A percentile compares a stretch with the other conserved stretches of the same genome.
phyloP scores from a whole-genome alignment of 305 asterid genomes.

The Ilex paraguariensis region DNA sequence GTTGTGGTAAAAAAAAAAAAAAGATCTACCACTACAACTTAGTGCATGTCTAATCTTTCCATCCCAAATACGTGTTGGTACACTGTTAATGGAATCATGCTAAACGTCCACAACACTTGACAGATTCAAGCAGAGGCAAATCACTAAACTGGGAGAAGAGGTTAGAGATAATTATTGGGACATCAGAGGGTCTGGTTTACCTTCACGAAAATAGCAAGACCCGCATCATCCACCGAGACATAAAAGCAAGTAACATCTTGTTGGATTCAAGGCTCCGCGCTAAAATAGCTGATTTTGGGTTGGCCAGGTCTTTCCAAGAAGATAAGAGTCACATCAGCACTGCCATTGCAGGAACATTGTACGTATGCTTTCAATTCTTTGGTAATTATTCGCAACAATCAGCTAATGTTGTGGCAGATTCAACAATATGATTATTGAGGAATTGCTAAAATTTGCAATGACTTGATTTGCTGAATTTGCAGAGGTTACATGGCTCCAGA shows the following conservation, averaged over 20 bases:
- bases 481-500: conserved; percentile 34
- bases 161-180: conserved; percentile 31
- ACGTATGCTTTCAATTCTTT: conserved; percentile 4
- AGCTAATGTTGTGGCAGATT: no score
- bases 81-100: no score
- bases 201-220: conserved; percentile 28
- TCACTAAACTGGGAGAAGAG: conserved; percentile 35
- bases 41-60: no score
- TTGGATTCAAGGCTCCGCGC: conserved; percentile 30
- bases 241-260: conserved; percentile 36
- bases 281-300: conserved; percentile 36
- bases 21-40: no score
- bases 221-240: conserved; percentile 35
- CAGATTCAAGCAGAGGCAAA: conserved; percentile 32
- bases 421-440: no score
- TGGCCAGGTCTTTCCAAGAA: conserved; percentile 33
- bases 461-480: conserved; percentile 3
- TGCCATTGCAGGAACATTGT: conserved; percentile 39
- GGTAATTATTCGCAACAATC: no score
- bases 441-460: background rate
- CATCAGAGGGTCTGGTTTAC: conserved; percentile 36
- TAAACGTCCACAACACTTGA: background rate
- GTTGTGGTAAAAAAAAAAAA: no score
- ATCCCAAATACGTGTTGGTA: no score
- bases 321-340: conserved; percentile 39